Evolutionary conservation across 768 basidiomycete genomes (phyloP).

Genomic region (Chalciporus pseudorubinellus): DNA sequence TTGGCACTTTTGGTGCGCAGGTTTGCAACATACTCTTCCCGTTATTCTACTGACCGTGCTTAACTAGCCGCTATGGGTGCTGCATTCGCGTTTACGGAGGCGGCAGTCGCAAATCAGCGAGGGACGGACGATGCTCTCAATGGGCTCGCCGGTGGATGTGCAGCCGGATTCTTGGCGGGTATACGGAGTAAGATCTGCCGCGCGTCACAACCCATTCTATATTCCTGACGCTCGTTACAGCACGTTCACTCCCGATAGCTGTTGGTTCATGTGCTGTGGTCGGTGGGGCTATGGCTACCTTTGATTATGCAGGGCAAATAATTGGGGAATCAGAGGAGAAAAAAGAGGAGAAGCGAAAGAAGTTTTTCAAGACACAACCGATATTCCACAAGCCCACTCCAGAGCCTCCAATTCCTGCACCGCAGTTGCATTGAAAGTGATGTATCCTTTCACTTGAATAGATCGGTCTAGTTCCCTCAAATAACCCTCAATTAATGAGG

Average conservation of each 20-base stretch:
- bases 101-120: slow-evolving; percentile 76
- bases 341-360: slow-evolving; percentile 68
- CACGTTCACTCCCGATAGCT: slow-evolving; percentile 80
- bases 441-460: slow-evolving; percentile 17
- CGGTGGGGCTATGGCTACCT: slow-evolving; percentile 77
- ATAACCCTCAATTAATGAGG: not conserved
- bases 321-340: slow-evolving; percentile 44
- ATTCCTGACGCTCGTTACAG: slow-evolving; percentile 39
- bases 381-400: slow-evolving; percentile 33
- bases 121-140: slow-evolving; percentile 78
- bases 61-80: slow-evolving; percentile 82
- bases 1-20: slow-evolving; percentile 84
- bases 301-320: slow-evolving; percentile 74
- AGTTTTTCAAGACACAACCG: slow-evolving; percentile 77
- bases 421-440: slow-evolving; percentile 17
- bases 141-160: slow-evolving; percentile 84
- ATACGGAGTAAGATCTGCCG: slow-evolving; percentile 57
- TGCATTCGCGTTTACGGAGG: slow-evolving; percentile 80
- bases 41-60: slow-evolving; percentile 5
- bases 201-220: not conserved
- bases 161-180: slow-evolving; percentile 90
- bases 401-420: slow-evolving; percentile 8
- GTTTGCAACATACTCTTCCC: not conserved
- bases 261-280: slow-evolving; percentile 75
- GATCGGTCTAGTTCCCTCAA: slow-evolving; percentile 5